Conservation (phyloP, 805 yeast genomes). For the Wickerhamomyces rabaulensis region DNA sequence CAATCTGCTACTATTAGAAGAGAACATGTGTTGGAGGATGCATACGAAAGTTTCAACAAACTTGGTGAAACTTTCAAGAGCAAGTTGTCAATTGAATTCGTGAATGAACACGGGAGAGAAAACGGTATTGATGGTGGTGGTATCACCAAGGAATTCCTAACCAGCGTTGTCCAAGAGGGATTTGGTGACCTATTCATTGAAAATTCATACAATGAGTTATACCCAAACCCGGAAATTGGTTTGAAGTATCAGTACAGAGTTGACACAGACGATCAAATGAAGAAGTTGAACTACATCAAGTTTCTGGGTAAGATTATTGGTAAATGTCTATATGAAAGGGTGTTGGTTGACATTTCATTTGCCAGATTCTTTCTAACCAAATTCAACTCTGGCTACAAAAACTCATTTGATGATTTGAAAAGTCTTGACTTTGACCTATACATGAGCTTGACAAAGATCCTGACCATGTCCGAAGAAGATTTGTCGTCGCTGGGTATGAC, state of each 20-base stretch:
- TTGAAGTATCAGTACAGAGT: slow-evolving; percentile 28
- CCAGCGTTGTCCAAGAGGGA: slow-evolving; percentile 64
- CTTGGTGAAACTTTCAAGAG: slow-evolving; percentile 54
- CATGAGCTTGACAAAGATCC: slow-evolving; percentile 54
- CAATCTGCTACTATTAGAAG: slow-evolving; percentile 57
- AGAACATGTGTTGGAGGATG: slow-evolving; percentile 68
- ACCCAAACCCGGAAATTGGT: slow-evolving; percentile 62
- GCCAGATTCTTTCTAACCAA: slow-evolving; percentile 80
- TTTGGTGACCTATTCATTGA: slow-evolving; percentile 44
- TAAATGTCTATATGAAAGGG: slow-evolving; percentile 80
- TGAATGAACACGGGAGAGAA: slow-evolving; percentile 70
- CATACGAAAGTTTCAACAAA: slow-evolving; percentile 52
- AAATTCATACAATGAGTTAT: slow-evolving; percentile 53
- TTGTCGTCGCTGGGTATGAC: slow-evolving; percentile 50
- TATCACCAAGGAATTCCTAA: slow-evolving; percentile 83
- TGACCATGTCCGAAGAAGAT: slow-evolving; percentile 49
- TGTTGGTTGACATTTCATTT: slow-evolving; percentile 75
- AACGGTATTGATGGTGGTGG: slow-evolving; percentile 98
- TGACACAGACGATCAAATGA: slow-evolving; percentile 25
- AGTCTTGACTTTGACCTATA: slow-evolving; percentile 68
- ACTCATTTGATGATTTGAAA: slow-evolving; percentile 73
- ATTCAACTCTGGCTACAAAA: slow-evolving; percentile 36
- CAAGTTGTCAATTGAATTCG: slow-evolving; percentile 58
- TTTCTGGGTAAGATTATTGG: slow-evolving; percentile 85
- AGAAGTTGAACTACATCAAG: slow-evolving; percentile 32